Evolutionary conservation across 2,329 filamentous ascomycete genomes (phyloP).

Genomic region (Fragosphaeria purpurea): DNA sequence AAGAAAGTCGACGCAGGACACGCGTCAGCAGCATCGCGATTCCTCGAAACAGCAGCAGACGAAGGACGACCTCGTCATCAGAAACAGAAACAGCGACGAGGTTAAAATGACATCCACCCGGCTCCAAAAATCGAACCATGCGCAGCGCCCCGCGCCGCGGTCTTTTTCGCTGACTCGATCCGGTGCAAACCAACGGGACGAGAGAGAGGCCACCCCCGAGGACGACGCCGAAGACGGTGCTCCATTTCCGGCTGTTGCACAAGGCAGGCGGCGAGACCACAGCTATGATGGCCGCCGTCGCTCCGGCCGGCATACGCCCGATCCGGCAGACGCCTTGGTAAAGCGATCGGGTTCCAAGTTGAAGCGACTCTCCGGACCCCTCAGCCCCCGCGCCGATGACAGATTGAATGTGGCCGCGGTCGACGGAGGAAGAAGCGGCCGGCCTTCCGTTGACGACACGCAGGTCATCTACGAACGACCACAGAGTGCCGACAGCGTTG

Average conservation of each 20-base stretch:
- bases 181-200: background rate
- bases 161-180: conserved; percentile 5
- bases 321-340: conserved; percentile 30
- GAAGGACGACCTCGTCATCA: background rate
- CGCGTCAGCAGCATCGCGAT: too few relatives aligned
- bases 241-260: conserved; percentile 58
- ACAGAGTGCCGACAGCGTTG: conserved; percentile 73
- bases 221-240: conserved; percentile 51
- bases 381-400: conserved; percentile 32
- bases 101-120: background rate
- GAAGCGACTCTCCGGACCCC: conserved; percentile 45
- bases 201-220: conserved; percentile 14
- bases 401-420: conserved; percentile 10
- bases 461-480: conserved; percentile 58
- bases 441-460: conserved; percentile 9
- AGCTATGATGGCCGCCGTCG: conserved; percentile 37
- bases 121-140: background rate
- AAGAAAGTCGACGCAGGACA: background rate
- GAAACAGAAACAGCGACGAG: background rate
- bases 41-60: background rate
- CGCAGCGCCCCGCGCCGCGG: background rate
- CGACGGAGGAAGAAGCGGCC: conserved; percentile 24
- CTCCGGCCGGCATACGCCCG: conserved; percentile 40
- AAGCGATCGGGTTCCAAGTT: conserved; percentile 50
- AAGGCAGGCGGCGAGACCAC: conserved; percentile 42